Conservation (phyloP, 2,329 filamentous ascomycete species). For the Lizonia empirigonia region DNA sequence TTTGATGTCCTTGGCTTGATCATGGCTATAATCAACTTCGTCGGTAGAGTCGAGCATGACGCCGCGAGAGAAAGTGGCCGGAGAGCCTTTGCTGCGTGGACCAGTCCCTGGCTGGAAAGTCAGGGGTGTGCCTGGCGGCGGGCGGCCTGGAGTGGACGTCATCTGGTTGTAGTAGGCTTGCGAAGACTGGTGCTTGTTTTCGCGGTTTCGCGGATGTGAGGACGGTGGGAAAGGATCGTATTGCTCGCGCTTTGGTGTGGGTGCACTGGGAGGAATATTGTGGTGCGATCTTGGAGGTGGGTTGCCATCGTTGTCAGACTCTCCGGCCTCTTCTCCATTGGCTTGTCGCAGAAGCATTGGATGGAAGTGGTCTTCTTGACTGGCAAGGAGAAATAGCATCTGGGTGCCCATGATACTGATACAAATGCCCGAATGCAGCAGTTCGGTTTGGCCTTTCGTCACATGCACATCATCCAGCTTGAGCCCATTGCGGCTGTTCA, state of each 20-base stretch:
- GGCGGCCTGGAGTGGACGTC: conserved; percentile 46
- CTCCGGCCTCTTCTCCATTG: conserved; percentile 43
- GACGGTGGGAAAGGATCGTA: conserved; percentile 47
- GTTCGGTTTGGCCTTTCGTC: conserved; percentile 68
- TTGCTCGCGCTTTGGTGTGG: conserved; percentile 46
- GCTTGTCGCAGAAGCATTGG: conserved; percentile 70
- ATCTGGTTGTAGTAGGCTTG: conserved; percentile 41
- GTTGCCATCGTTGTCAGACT: conserved; percentile 49
- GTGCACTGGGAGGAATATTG: conserved; percentile 41
- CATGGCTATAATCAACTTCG: conserved; percentile 76
- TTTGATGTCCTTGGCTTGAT: conserved; percentile 88
- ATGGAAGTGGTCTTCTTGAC: conserved; percentile 72
- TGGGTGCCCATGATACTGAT: conserved; percentile 91
- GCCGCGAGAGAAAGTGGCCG: conserved; percentile 55
- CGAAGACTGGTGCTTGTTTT: conserved; percentile 38
- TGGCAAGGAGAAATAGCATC: conserved; percentile 98
- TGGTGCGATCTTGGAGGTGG: conserved; percentile 40
- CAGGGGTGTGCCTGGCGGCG: conserved; percentile 42
- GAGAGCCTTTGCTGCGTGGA: conserved; percentile 52
- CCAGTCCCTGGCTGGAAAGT: conserved; percentile 43
- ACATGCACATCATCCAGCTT: conserved; percentile 77
- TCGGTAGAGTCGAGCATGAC: conserved; percentile 60
- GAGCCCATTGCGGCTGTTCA: conserved; percentile 90
- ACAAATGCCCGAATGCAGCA: conserved; percentile 83
- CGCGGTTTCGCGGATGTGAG: conserved; percentile 37